Percentiles rank a stretch among this genome's conserved stretches.
These are phyloP conservation scores for Phaffomyces antillensis DNA, from an alignment of 805 yeast species.

Conservation along the genomic window DNA sequence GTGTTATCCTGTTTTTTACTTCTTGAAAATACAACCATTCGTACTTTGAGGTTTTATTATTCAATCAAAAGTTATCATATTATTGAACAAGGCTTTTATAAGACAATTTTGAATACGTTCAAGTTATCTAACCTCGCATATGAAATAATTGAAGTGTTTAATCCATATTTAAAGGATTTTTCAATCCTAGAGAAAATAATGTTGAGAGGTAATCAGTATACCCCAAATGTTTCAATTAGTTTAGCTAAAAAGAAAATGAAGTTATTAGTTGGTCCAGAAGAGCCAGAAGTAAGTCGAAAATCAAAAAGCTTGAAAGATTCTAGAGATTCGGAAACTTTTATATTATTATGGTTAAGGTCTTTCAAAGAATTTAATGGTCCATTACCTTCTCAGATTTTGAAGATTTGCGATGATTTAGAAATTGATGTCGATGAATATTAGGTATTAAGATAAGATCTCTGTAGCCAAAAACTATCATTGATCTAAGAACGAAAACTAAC, in stretches of 20 bases:
- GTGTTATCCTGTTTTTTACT: slow-evolving; percentile 36
- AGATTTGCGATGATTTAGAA: not conserved
- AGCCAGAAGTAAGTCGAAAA: not conserved
- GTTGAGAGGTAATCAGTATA: not conserved
- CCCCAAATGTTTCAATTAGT: not conserved
- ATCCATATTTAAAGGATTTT: not conserved
- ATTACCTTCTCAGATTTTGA: slow-evolving; percentile 2
- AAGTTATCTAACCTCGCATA: not conserved
- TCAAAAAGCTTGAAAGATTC: not conserved
- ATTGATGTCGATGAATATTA: not conserved
- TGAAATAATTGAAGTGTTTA: not conserved
- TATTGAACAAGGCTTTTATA: not conserved
- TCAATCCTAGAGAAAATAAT: not conserved
- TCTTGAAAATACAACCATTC: slow-evolving; percentile 38
- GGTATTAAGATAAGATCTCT: no score
- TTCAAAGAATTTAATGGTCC: slow-evolving; percentile 2
- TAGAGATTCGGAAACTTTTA: not conserved
- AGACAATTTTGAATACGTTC: not conserved
- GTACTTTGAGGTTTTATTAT: slow-evolving; percentile 36
- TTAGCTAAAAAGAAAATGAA: no score
- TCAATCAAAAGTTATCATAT: slow-evolving; percentile 26
- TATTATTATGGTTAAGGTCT: slow-evolving; percentile 7
- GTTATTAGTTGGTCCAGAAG: no score
- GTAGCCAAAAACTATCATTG: no score
- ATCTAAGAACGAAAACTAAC: no score